phyloP scores from a whole-genome alignment of 805 yeast genomes.

The Kurtzmaniella fragi region DNA sequence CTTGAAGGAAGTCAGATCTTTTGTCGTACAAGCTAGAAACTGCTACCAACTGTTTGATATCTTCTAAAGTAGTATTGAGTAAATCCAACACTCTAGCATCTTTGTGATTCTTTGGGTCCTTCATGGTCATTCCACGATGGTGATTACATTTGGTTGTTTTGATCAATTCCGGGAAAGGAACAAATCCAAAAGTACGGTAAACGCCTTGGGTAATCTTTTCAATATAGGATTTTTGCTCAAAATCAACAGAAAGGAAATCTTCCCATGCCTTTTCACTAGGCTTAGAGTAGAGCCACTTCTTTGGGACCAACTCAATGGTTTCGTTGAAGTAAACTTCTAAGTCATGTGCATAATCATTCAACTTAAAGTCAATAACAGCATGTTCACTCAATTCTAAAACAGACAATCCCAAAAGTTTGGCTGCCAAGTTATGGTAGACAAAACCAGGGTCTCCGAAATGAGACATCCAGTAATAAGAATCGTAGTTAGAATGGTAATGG shows the following conservation, averaged over 20 bases:
- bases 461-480: slow-evolving; percentile 53
- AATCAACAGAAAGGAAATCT: slow-evolving; percentile 10
- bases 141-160: slow-evolving; percentile 6
- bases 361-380: slow-evolving; percentile 49
- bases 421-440: slow-evolving; percentile 48
- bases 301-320: slow-evolving; percentile 24
- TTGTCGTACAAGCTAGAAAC: slow-evolving; percentile 24
- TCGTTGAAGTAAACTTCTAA: slow-evolving; percentile 33
- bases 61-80: slow-evolving; percentile 14
- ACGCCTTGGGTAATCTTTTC: slow-evolving; percentile 14
- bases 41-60: slow-evolving; percentile 16
- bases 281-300: slow-evolving; percentile 23
- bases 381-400: slow-evolving; percentile 50
- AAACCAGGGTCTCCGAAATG: slow-evolving; percentile 49
- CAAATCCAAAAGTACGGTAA: slow-evolving; percentile 7
- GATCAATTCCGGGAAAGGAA: slow-evolving; percentile 17
- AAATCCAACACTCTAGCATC: slow-evolving; percentile 19
- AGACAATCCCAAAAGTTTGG: slow-evolving; percentile 56
- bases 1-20: slow-evolving; percentile 21
- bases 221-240: slow-evolving; percentile 12
- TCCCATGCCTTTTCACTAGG: slow-evolving; percentile 12
- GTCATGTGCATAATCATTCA: slow-evolving; percentile 42
- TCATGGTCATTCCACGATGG: slow-evolving; percentile 7
- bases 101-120: slow-evolving; percentile 9
- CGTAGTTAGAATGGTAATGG: slow-evolving; percentile 56